These are phyloP conservation scores for Cryptomeria japonica DNA, from an alignment of 75 land plant genomes.

Conservation along the genomic window DNA sequence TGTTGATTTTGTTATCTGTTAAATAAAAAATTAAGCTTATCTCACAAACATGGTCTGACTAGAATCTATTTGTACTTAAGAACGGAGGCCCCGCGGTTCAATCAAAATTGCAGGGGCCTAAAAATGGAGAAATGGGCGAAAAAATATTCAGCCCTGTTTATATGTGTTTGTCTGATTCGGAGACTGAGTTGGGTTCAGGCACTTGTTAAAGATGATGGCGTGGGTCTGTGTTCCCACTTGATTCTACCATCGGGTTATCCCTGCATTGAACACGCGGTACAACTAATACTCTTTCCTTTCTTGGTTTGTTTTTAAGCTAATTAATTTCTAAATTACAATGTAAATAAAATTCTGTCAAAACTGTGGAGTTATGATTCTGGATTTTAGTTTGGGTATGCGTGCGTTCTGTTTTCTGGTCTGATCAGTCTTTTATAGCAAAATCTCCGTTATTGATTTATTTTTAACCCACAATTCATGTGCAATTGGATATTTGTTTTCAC, in stretches of 20 bases:
- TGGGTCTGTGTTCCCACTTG: constrained; percentile 41
- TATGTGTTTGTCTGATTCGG: neutral
- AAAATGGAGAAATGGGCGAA: neutral
- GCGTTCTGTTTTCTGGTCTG: neutral
- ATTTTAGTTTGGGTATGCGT: neutral
- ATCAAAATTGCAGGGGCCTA: neutral
- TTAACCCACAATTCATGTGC: neutral
- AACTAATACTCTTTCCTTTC: neutral
- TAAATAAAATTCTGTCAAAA: neutral
- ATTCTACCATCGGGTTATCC: constrained; percentile 62
- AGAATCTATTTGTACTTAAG: no score
- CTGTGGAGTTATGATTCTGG: neutral
- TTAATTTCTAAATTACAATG: neutral
- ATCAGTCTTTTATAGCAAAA: neutral
- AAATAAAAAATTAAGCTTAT: no score
- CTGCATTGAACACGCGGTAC: constrained; percentile 63
- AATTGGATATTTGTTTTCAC: neutral
- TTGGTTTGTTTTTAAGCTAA: neutral
- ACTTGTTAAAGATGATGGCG: neutral
- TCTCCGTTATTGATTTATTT: no score
- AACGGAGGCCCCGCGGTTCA: no score
- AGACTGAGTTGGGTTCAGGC: neutral
- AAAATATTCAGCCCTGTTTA: neutral
- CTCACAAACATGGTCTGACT: no score
- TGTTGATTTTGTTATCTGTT: no score